A percentile compares a stretch with the other conserved stretches of the same genome.
These are phyloP conservation scores for Brassica balearica DNA, from an alignment of 441 rosid genomes.

Conservation along the genomic window DNA sequence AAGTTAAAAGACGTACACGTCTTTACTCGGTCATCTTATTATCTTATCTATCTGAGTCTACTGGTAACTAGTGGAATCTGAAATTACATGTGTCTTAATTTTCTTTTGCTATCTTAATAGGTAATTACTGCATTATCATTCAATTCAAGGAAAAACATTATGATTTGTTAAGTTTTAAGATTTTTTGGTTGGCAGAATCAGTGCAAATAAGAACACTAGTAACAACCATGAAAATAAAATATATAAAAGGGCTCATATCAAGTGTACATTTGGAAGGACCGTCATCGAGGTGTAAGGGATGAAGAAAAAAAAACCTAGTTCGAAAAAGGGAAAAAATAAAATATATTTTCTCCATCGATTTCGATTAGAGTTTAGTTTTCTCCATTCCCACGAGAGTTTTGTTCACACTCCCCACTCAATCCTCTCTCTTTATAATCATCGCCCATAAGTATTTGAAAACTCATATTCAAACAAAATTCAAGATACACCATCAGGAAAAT, in stretches of 20 bases:
- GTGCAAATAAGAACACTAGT: neutral
- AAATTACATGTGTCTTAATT: too few relatives aligned
- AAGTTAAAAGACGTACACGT: too few relatives aligned
- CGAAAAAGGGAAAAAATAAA: slow-evolving; percentile 9
- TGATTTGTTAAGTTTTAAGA: neutral
- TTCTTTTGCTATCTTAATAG: neutral
- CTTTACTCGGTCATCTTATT: neutral
- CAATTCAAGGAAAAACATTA: neutral
- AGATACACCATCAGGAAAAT: neutral
- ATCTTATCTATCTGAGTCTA: neutral
- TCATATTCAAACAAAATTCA: neutral
- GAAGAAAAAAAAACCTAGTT: neutral
- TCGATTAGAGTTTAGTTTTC: neutral
- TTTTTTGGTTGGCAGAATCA: neutral
- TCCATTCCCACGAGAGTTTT: neutral
- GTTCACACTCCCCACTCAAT: slow-evolving; percentile 8
- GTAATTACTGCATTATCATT: neutral
- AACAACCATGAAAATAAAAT: neutral
- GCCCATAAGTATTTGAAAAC: neutral
- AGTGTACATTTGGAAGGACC: slow-evolving; percentile 9
- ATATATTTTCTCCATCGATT: neutral
- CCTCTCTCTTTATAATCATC: slow-evolving; percentile 15
- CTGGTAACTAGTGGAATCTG: neutral
- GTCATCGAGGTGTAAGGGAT: slow-evolving; percentile 8
- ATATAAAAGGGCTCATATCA: slow-evolving; percentile 6